Evolutionary conservation across 1,139 yeast species (phyloP).

Genomic region (Geotrichum phurueaensis): DNA sequence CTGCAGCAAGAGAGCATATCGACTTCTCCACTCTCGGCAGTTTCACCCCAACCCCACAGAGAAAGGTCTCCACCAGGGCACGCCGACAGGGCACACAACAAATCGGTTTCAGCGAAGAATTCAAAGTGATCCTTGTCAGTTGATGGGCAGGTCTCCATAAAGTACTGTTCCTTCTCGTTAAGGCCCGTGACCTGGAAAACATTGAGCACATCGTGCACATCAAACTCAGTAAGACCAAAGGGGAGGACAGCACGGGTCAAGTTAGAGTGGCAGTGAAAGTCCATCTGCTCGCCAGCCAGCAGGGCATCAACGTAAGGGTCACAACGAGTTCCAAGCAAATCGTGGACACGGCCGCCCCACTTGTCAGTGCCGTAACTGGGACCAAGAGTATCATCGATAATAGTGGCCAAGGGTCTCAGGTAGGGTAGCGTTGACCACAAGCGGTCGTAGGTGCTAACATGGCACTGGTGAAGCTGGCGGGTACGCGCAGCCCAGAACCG

Average conservation of each 20-base stretch:
- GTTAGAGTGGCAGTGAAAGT: constrained; percentile 63
- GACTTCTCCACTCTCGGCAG: constrained; percentile 41
- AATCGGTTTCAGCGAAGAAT: constrained; percentile 60
- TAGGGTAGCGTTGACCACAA: constrained; percentile 62
- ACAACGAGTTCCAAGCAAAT: constrained; percentile 61
- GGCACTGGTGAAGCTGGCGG: constrained; percentile 61
- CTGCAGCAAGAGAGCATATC: constrained; percentile 59
- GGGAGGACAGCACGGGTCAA: constrained; percentile 54
- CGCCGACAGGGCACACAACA: constrained; percentile 58
- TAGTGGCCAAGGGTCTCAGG: constrained; percentile 57
- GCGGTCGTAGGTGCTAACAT: constrained; percentile 56
- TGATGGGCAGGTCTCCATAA: constrained; percentile 67
- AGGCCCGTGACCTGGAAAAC: constrained; percentile 67
- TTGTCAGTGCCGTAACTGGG: constrained; percentile 51
- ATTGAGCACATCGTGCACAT: constrained; percentile 63
- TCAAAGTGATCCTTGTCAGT: constrained; percentile 54
- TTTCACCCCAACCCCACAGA: constrained; percentile 64
- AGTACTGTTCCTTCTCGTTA: constrained; percentile 59
- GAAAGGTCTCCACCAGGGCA: constrained; percentile 70
- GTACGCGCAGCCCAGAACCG: constrained; percentile 67
- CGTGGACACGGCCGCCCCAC: constrained; percentile 63
- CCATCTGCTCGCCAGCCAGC: constrained; percentile 58
- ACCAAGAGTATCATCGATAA: constrained; percentile 51
- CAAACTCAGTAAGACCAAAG: constrained; percentile 55
- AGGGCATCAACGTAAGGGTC: constrained; percentile 64